Evolutionary conservation across 306 rosid genomes (phyloP), one percentile per base, ranked within the genome.

Genomic region (Dryas octopetala): DNA sequence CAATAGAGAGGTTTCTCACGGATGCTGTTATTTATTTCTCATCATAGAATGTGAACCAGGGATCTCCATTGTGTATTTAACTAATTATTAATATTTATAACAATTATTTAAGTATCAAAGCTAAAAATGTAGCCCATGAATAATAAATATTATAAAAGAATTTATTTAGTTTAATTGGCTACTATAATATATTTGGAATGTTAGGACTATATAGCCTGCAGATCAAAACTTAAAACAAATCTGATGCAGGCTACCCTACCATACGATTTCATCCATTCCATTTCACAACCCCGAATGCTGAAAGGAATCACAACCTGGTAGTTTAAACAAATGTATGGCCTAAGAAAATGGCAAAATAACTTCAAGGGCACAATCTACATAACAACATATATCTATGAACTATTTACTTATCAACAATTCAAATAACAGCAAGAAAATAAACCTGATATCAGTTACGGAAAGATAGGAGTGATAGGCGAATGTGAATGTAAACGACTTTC

Each of bases 381-480:
- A 44, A 14, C 5, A 19, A 62, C 44, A 59, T 19, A 23, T 45
- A 52, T 51, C 10, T 50, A 28, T 28, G 10, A 73, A 60, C 15
- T 23, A 44, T 10, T 49, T 68, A 32, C 52, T 40, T 28, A 38
- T 8, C 5, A 60, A 49, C 14, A 55, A 74, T 28, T 4, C 26
- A 63, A 63, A 19, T 26, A 61, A 32, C 57, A 23, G 62, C n/a
- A 64, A 49, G 28, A 38, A 16, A 23, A 19, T 47, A 28, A 57
- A 92, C 96, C 96, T 80, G 86, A 92, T 82, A 73, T 88, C 96
- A 4, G 87, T 82, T 67, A 92, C 89, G 69, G 74, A 69, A 65
- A 92, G 78, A 78, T 90, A 87, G 38, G 96, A 78, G 68, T 87
- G 88, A 65, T 86, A 90, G 75, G 97, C 88, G 78, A 92, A 90